Evolutionary conservation across 352 stramenopile genomes (phyloP).

Genomic region (Pythium oligandrum): DNA sequence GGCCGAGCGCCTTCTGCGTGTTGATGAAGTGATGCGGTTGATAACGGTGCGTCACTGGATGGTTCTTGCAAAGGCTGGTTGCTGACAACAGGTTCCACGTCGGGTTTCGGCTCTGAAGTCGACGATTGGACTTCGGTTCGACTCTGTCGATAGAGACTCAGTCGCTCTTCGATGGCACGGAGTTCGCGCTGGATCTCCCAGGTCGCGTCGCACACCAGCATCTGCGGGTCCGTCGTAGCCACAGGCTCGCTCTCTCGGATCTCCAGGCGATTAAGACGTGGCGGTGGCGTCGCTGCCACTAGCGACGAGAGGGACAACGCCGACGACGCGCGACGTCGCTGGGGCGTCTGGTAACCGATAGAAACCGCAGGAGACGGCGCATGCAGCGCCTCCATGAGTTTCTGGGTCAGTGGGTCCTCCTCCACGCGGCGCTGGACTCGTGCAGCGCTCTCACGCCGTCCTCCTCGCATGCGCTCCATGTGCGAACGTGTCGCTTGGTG

Average conservation of each 20-base stretch:
- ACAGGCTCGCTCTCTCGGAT: too few species aligned
- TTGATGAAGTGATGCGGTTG: background rate
- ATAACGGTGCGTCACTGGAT: background rate
- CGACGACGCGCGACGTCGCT: conserved; percentile 6
- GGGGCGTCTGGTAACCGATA: background rate
- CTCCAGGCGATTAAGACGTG: background rate
- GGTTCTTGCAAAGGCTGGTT: too few species aligned
- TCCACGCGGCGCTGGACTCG: too few species aligned
- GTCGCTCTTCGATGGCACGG: conserved; percentile 16
- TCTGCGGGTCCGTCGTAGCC: background rate
- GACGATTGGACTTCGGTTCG: too few species aligned
- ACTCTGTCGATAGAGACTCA: conserved; percentile 22
- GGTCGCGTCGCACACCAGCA: background rate
- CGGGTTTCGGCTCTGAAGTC: too few species aligned
- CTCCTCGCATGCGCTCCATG: too few species aligned
- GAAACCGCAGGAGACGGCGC: too few species aligned
- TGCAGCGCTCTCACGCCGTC: too few species aligned
- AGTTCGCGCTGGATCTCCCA: conserved; percentile 7
- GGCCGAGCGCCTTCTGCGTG: background rate
- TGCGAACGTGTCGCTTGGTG: too few species aligned
- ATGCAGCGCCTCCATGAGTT: too few species aligned
- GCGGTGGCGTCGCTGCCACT: conserved; percentile 5
- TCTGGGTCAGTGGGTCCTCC: too few species aligned
- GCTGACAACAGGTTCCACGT: too few species aligned
- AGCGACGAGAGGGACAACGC: conserved; percentile 20